Evolutionary conservation across 257 asterid species (phyloP).

Genomic region (Lithospermum erythrorhizon): DNA sequence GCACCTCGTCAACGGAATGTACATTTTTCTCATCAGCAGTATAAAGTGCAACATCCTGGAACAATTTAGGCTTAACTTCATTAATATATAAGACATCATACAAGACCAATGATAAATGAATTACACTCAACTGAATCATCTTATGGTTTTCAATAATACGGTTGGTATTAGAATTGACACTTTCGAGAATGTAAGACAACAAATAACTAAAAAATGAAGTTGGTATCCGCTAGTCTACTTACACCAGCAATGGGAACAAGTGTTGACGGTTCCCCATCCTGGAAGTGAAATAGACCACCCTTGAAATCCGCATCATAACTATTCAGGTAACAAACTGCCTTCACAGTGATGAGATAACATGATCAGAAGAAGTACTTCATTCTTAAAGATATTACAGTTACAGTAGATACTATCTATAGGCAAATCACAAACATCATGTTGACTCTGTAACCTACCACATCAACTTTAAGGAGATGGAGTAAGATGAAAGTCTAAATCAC

Average conservation of each 20-base stretch:
- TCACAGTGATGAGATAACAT: slow-evolving; percentile 20
- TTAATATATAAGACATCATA: background rate
- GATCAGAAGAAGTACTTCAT: background rate
- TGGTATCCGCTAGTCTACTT: slow-evolving; percentile 13
- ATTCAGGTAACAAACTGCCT: slow-evolving; percentile 89
- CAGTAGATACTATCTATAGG: too few relatives aligned
- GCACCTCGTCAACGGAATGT: slow-evolving; percentile 80
- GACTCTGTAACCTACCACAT: too few relatives aligned
- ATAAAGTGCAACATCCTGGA: slow-evolving; percentile 75
- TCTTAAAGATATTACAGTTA: background rate
- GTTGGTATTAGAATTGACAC: too few relatives aligned
- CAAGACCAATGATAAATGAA: background rate
- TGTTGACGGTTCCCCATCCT: slow-evolving; percentile 74
- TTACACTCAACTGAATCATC: background rate
- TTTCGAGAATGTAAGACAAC: too few relatives aligned
- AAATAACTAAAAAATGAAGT: too few relatives aligned
- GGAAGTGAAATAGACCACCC: slow-evolving; percentile 88
- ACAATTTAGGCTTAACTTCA: slow-evolving; percentile 14
- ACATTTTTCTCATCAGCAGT: slow-evolving; percentile 68
- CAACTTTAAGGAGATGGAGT: too few relatives aligned
- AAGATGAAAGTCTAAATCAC: too few relatives aligned
- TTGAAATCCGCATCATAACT: slow-evolving; percentile 46
- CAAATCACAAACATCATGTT: too few relatives aligned
- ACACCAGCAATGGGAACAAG: slow-evolving; percentile 77
- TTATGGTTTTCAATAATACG: too few relatives aligned